Evolutionary conservation across 2,329 filamentous ascomycete species (phyloP).

Genomic region (Stemphylium beticola): DNA sequence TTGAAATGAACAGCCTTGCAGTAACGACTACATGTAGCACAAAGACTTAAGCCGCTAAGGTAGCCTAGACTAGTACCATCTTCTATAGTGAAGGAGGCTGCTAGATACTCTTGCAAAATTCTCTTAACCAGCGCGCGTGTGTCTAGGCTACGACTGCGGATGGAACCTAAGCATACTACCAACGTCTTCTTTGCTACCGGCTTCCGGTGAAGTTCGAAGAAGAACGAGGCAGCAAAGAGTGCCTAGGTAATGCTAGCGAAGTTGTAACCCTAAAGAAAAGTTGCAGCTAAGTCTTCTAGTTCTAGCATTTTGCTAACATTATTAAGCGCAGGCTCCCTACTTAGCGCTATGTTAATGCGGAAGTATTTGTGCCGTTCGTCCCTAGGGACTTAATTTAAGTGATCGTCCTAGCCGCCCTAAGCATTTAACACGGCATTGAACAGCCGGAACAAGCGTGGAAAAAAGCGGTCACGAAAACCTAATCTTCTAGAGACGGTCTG

Average conservation of each 20-base stretch:
- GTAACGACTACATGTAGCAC: conserved; percentile 8
- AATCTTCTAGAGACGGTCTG: conserved; percentile 7
- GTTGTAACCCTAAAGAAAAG: conserved; percentile 15
- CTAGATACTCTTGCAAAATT: conserved; percentile 18
- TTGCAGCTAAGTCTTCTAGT: conserved; percentile 9
- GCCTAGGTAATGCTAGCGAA: conserved; percentile 9
- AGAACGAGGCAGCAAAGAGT: conserved; percentile 19
- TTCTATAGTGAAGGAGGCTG: conserved; percentile 12
- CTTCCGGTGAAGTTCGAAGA: conserved; percentile 16
- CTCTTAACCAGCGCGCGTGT: conserved; percentile 7
- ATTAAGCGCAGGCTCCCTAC: conserved; percentile 9
- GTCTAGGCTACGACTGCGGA: conserved; percentile 16
- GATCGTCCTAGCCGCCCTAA: conserved; percentile 12
- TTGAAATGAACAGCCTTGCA: conserved; percentile 8
- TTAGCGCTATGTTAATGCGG: conserved; percentile 19
- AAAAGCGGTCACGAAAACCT: conserved; percentile 14
- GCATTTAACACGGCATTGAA: conserved; percentile 20
- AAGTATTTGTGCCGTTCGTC: conserved; percentile 18
- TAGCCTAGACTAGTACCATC: conserved; percentile 8
- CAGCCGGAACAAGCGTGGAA: conserved; percentile 12
- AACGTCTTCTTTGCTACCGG: background rate
- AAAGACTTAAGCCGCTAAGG: conserved; percentile 7
- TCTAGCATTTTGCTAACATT: conserved; percentile 14
- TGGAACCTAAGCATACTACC: conserved; percentile 10
- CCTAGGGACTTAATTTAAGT: conserved; percentile 13